Base-by-base conservation (phyloP, 352 stramenopile species). In the Globisporangium paroecandrum region DNA sequence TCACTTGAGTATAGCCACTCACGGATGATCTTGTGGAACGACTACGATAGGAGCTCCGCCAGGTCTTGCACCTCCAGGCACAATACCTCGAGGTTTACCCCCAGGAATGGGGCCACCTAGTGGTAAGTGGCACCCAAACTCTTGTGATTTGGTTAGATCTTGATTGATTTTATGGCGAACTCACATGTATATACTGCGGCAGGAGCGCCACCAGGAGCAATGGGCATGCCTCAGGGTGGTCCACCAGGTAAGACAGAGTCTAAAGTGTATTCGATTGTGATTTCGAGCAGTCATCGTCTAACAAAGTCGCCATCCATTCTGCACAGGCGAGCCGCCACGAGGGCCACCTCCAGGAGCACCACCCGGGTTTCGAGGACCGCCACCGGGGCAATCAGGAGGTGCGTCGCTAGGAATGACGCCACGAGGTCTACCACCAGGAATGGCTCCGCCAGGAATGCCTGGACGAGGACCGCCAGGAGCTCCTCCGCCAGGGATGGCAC, bases 281-380 rank as follows among this genome's bases (percentile, higher is more conserved):
- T 47, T 20, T 15, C 18, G 3, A 47, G 38, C 38, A 47, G 38
- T 32, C 27, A 3, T 49, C 57, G 25, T 15, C 27, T 41, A n/a
- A 57, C 41, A 25, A 18, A 20, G 5, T 15, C 1, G 7, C 13
- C 7, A 49, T 18, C 7, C 9, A 5, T 64, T 29, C 12, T 29
- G 53, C 22, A 2, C 7, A 59, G 69, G 70, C 34, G 65, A 51
- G 8, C 69, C 60, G n/a, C 69, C 69, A 22, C 58, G 62, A 60
- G 62, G 62, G 27, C 62, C 49, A 47, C 61, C 61, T 59, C 61
- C 61, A 36, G 69, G 69, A 46, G 64, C 34, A 15, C 69, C 69
- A 7, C 65, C 64, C 22, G 65, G 69, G 1, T 66, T 73, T 59
- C 69, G 75, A 56, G 80, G 77, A 54, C 73, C 78, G 12, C 80